Evolutionary conservation across 805 yeast species (phyloP), one percentile per base, ranked within the genome.

Genomic region (Diddensiella transvaalensis): DNA sequence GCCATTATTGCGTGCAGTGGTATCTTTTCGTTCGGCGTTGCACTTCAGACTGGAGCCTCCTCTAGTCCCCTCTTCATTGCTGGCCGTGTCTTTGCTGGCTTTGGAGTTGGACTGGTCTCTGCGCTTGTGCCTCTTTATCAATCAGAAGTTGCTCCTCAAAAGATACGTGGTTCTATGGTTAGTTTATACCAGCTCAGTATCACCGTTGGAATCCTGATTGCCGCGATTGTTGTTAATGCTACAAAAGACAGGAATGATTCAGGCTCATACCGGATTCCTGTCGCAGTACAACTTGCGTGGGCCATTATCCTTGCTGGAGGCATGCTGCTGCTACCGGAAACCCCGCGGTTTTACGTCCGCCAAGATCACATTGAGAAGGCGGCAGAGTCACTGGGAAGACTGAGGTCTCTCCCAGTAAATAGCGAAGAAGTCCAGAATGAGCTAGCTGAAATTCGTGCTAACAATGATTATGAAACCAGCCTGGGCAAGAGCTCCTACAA

Each of bases 211-310:
- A 65, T 65, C 35, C 44, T 63, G 39, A 47, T 58, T 37, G 53
- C 68, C 3, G 62, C 62, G 50, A 63, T 65, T 61, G 63, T 68
- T 45, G 68, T 64, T 38, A 67, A 67, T 47, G 73, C 70, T 11
- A 52, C 58, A 23, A 48, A 51, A 44, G 47, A 43, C 44, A 45
- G 54, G 21, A 51, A 50, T 29, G 56, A 54, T 22, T 32, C 57
- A 32, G 40, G 39, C 8, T 71, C 83, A 13, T 88, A 85, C 76
- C 73, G 88, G 54, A 75, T 87, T 33, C 95, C 95, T 5, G 75
- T 85, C 55, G 89, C 82, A 11, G 57, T 86, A 32, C 89, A 85
- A 55, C 65, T 73, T 40, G 52, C 72, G 39, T 77, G 77, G 30
- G 78, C 79, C 4, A 47, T 63, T n/a, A 40, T 72, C 38, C 66